Percentiles rank a stretch among this genome's conserved stretches.
phyloP scores from a whole-genome alignment of 208 protist genomes.

The Phytomonas sp. region DNA sequence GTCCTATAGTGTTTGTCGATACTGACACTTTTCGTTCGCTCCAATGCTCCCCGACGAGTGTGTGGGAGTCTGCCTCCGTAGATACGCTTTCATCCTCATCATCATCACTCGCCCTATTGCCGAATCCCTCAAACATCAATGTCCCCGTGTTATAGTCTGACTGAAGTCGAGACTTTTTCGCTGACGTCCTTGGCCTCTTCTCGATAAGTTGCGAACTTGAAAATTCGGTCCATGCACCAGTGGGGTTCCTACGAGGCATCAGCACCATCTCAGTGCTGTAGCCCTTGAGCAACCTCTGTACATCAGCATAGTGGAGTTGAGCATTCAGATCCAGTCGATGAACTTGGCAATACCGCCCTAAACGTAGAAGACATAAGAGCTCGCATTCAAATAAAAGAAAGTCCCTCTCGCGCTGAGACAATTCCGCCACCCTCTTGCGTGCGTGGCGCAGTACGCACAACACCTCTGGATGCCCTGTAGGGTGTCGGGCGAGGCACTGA shows the following conservation, averaged over 20 bases:
- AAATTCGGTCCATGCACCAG: neutral
- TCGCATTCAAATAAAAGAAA: constrained; percentile 36
- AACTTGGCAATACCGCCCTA: constrained; percentile 44
- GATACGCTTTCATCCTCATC: neutral
- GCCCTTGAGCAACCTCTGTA: constrained; percentile 7
- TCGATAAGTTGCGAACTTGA: neutral
- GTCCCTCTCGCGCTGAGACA: constrained; percentile 27
- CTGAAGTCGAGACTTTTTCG: constrained; percentile 22
- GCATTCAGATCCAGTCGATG: constrained; percentile 34
- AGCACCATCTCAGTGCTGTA: neutral
- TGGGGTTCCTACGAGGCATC: neutral
- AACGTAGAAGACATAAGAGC: constrained; percentile 38
- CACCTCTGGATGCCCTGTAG: constrained; percentile 45
- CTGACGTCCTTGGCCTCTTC: neutral
- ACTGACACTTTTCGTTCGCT: neutral
- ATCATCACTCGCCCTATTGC: constrained; percentile 34
- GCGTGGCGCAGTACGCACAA: constrained; percentile 50
- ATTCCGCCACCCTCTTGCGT: constrained; percentile 26
- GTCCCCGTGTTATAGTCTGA: constrained; percentile 74
- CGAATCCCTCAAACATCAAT: constrained; percentile 57
- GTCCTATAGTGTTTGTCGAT: neutral
- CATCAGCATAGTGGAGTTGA: constrained; percentile 31
- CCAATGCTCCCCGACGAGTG: neutral
- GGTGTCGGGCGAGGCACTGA: constrained; percentile 28
- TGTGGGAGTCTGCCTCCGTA: neutral